A percentile compares a stretch with the other conserved stretches of the same genome.
These are phyloP conservation scores for Baudoinia panamericana DNA, from an alignment of 495 filamentous ascomycete species.

Conservation along the genomic window DNA sequence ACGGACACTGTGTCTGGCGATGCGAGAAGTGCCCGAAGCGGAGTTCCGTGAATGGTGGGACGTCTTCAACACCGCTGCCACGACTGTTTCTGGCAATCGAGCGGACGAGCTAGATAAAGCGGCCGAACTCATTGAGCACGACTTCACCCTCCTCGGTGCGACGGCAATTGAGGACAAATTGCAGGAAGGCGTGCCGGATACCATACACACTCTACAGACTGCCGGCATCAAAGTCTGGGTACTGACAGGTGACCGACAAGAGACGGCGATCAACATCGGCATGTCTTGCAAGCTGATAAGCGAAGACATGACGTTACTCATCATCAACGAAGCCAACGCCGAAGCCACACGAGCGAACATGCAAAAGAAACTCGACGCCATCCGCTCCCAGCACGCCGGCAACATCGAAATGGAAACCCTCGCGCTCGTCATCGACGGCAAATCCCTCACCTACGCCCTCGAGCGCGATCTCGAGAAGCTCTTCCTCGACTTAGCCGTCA, in stretches of 20 bases:
- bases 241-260: conserved; percentile 91
- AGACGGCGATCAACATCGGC: conserved; percentile 98
- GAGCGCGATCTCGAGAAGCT: conserved; percentile 88
- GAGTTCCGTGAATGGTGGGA: conserved; percentile 82
- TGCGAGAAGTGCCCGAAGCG: conserved; percentile 83
- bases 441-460: conserved; percentile 83
- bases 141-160: conserved; percentile 81
- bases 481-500: conserved; percentile 83
- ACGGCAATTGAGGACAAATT: conserved; percentile 96
- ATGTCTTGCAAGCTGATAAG: conserved; percentile 99
- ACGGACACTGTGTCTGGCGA: conserved; percentile 85
- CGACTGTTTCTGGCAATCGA: conserved; percentile 83
- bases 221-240: conserved; percentile 99
- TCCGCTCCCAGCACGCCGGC: conserved; percentile 58
- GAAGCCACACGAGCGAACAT: conserved; percentile 69
- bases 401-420: conserved; percentile 72
- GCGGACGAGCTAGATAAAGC: conserved; percentile 96
- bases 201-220: conserved; percentile 91
- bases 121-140: conserved; percentile 84
- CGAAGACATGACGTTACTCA: conserved; percentile 95
- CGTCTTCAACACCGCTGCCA: conserved; percentile 79
- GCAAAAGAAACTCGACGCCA: conserved; percentile 81
- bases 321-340: conserved; percentile 80
- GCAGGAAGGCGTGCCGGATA: conserved; percentile 96
- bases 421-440: conserved; percentile 94